A percentile compares a stretch with the other conserved stretches of the same genome.
Conservation (phyloP, 169 alveolate genomes). For the Cryptosporidium parvum region DNA sequence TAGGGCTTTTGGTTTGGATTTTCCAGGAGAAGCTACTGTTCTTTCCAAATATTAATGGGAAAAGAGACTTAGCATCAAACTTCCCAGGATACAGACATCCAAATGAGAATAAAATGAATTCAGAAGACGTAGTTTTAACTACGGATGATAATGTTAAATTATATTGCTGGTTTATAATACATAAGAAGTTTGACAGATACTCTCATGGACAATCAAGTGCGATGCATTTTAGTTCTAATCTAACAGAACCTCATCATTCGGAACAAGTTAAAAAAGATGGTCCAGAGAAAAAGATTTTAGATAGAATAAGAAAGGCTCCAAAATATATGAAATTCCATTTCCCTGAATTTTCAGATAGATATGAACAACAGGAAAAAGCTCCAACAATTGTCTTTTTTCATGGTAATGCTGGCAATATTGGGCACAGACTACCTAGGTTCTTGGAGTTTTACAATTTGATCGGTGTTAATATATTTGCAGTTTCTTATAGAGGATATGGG, state of each 20-base stretch:
- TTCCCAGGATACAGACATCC: conserved; percentile 60
- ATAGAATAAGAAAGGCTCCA: background rate
- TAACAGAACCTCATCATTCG: background rate
- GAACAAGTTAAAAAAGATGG: background rate
- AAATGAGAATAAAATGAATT: conserved; percentile 78
- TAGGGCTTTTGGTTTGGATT: conserved; percentile 2
- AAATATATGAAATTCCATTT: conserved; percentile 5
- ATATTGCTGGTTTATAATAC: conserved; percentile 86
- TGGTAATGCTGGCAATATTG: conserved; percentile 91
- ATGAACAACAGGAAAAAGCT: conserved; percentile 66
- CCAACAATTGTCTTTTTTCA: conserved; percentile 87
- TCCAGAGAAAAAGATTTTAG: background rate
- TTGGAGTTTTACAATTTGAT: conserved; percentile 76
- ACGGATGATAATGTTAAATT: conserved; percentile 82
- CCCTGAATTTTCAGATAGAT: conserved; percentile 3
- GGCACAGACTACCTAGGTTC: conserved; percentile 81
- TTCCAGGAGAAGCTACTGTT: conserved; percentile 45
- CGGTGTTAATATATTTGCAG: conserved; percentile 82
- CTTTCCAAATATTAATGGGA: conserved; percentile 20
- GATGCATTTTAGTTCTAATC: background rate
- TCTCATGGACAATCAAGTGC: background rate
- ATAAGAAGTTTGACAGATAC: conserved; percentile 62
- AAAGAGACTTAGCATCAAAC: conserved; percentile 41
- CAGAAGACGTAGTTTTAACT: conserved; percentile 79
- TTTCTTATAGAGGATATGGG: conserved; percentile 90